Base-by-base conservation (phyloP, 2,329 filamentous ascomycete genomes). In the Phialophora tarda region DNA sequence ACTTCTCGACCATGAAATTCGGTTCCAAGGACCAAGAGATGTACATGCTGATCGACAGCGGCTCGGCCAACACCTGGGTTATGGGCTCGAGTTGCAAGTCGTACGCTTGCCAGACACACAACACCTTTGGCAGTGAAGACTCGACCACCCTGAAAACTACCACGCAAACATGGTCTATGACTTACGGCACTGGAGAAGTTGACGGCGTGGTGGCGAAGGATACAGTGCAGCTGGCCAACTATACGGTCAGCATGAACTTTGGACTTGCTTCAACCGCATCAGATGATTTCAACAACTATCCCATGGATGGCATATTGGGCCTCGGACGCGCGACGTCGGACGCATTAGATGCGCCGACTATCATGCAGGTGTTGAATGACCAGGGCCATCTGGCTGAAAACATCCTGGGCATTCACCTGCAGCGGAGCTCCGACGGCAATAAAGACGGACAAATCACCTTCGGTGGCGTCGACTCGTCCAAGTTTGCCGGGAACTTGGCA, bases 291-390 rank as follows among this genome's bases (percentile, higher is more conserved):
- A 79, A 82, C 30, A 84, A 85, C 60, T 96, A 94, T 73, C 90
- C 91, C 1, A 93, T 96, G 77, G 93, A 97, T 76, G 93, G 93
- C 26, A 96, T 97, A 57, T 80, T 97, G 2, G 93, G 92, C 3
- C 80, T 96, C 26, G 90, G 91, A 17, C 88, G 89, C 72, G 84
- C 84, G 67, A 80, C 82, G 11, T 85, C 84, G 2, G 81, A 80
- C 41, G 84, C 76, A 2, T 75, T 81, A 65, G 75, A 74, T 3
- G 74, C 85, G 4, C 85, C 90, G 23, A 91, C 88, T 53, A 88
- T 95, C 72, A 82, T 95, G 75, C 82, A 89, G 47, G 80, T 84
- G 1, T 78, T 96, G 53, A 80, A 82, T 17, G 73, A 83, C 1
- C 81, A 84, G n/a, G 82, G 84, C 24, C 73, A 85, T 23, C 80